Conservation (phyloP, 2,329 filamentous ascomycete species). For the Alternaria gansuensis region DNA sequence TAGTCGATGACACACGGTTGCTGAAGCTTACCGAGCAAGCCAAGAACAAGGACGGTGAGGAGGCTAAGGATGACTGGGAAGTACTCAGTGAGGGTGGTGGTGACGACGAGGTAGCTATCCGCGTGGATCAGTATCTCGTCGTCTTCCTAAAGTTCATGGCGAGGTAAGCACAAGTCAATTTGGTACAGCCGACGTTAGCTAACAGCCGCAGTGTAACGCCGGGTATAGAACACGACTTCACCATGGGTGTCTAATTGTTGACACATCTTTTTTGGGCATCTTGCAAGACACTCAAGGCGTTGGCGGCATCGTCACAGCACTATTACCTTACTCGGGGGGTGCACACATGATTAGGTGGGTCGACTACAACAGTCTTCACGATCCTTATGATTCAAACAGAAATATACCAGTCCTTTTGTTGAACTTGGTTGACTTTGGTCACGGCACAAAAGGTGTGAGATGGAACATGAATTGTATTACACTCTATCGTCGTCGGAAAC, state of each 20-base stretch:
- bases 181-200: conserved; percentile 59
- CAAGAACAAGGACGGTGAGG: conserved; percentile 55
- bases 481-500: conserved; percentile 23
- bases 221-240: conserved; percentile 97
- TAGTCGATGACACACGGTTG: conserved; percentile 81
- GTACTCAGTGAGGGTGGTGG: conserved; percentile 64
- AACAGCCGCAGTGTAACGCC: conserved; percentile 83
- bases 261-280: conserved; percentile 6
- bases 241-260: conserved; percentile 79
- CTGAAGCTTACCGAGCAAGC: conserved; percentile 64
- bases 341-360: conserved; percentile 1
- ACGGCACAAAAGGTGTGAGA: background rate
- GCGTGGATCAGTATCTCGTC: conserved; percentile 88
- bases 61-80: conserved; percentile 67
- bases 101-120: conserved; percentile 80
- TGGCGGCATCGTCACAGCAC: conserved; percentile 14
- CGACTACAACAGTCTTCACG: conserved; percentile 1
- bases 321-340: conserved; percentile 13
- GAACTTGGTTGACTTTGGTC: background rate
- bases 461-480: background rate
- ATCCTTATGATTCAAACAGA: background rate
- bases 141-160: conserved; percentile 83
- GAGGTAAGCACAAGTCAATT: conserved; percentile 42
- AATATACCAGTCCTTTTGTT: background rate
- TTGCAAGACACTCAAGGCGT: conserved; percentile 8